A percentile compares a stretch with the other conserved stretches of the same genome.
phyloP scores from a whole-genome alignment of 83 land plant species.

The Thuja plicata region DNA sequence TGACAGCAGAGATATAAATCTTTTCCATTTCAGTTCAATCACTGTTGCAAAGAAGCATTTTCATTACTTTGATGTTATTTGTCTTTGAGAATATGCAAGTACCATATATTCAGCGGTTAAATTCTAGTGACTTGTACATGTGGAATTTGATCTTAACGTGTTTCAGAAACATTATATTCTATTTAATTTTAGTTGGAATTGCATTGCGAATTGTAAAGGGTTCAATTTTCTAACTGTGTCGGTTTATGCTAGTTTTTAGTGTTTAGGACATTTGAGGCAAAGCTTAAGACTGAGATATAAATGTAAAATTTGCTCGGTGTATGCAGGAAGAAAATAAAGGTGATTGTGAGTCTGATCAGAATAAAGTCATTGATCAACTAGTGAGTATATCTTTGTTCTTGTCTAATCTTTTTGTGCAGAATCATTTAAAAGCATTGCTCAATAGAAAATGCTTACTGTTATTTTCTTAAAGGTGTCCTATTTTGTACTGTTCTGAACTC shows the following conservation, averaged over 20 bases:
- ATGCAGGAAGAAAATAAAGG: conserved; percentile 2
- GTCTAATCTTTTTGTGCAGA: background rate
- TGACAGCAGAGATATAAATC: background rate
- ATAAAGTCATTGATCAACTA: background rate
- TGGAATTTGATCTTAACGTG: background rate
- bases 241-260: background rate
- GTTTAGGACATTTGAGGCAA: background rate
- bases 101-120: background rate
- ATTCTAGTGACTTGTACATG: background rate
- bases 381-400: background rate
- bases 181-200: background rate
- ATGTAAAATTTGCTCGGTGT: background rate
- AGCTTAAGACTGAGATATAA: background rate
- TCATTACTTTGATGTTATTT: background rate
- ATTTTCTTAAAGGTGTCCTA: background rate
- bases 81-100: background rate
- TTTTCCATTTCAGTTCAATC: background rate
- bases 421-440: background rate
- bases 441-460: background rate
- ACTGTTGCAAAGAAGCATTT: background rate
- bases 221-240: background rate
- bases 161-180: background rate
- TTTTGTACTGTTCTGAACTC: background rate
- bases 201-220: background rate
- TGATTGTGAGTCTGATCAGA: background rate